Conservation (phyloP, 2,329 filamentous ascomycete genomes). For the Stachybotrys chartarum region DNA sequence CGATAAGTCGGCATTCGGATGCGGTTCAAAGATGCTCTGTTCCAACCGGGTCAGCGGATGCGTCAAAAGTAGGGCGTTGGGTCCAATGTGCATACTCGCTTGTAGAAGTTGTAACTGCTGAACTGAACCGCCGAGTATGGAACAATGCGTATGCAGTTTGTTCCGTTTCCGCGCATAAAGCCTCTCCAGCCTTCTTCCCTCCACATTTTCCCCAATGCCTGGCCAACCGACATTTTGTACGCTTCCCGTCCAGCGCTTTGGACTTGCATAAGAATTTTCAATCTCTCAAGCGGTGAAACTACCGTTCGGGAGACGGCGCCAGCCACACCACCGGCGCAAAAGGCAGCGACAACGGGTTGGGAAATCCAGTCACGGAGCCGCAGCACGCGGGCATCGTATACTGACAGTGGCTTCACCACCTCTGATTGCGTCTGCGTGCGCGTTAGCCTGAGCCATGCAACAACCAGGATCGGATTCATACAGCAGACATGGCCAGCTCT, state of each 20-base stretch:
- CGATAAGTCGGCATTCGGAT: constrained; percentile 65
- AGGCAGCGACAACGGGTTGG: constrained; percentile 82
- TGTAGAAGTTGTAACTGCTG: constrained; percentile 96
- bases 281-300: constrained; percentile 87
- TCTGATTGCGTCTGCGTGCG: constrained; percentile 14
- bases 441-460: background rate
- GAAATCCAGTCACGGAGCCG: constrained; percentile 51
- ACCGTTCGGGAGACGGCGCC: constrained; percentile 97
- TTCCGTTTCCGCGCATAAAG: constrained; percentile 96
- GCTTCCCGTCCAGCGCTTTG: constrained; percentile 86
- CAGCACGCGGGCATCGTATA: constrained; percentile 15
- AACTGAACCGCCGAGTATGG: constrained; percentile 98
- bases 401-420: constrained; percentile 15
- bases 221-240: constrained; percentile 86
- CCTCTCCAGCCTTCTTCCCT: constrained; percentile 93
- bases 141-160: constrained; percentile 96
- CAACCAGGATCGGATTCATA: constrained; percentile 10
- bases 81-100: constrained; percentile 54
- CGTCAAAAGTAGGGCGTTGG: constrained; percentile 1
- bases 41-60: background rate
- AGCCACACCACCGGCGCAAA: constrained; percentile 87
- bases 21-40: constrained; percentile 66
- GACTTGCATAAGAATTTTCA: constrained; percentile 97
- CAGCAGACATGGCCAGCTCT: constrained; percentile 20
- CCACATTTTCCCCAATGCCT: constrained; percentile 93